These are phyloP conservation scores for Myriosclerotinia scirpicola DNA, from an alignment of 2,329 filamentous ascomycete species.

Conservation along the genomic window DNA sequence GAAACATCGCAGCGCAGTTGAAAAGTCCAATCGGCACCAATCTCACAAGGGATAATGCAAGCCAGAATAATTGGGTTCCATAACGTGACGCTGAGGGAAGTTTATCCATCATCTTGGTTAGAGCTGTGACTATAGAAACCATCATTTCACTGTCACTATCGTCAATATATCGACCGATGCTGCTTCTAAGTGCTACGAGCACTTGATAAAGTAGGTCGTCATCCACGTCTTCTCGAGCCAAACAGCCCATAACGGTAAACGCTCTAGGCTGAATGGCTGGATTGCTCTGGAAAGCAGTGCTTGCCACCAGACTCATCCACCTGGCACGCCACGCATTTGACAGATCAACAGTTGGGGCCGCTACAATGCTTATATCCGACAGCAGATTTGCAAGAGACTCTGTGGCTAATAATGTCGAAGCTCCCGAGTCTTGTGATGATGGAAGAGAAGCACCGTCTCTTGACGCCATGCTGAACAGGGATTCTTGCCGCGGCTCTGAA, in stretches of 20 bases:
- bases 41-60: constrained; percentile 64
- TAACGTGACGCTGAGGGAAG: constrained; percentile 66
- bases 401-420: constrained; percentile 46
- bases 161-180: constrained; percentile 63
- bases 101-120: constrained; percentile 72
- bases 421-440: constrained; percentile 53
- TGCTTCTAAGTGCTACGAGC: constrained; percentile 64
- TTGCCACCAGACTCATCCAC: constrained; percentile 73
- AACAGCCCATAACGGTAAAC: constrained; percentile 69
- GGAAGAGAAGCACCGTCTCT: constrained; percentile 57
- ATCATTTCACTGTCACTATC: constrained; percentile 67
- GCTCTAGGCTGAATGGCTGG: constrained; percentile 68
- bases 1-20: constrained; percentile 63
- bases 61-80: constrained; percentile 68
- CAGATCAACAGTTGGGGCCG: constrained; percentile 63
- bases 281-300: constrained; percentile 72
- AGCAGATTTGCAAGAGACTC: constrained; percentile 62
- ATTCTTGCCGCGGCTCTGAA: constrained; percentile 59
- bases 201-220: constrained; percentile 72
- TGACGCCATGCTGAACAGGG: constrained; percentile 52
- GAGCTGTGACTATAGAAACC: constrained; percentile 63
- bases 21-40: constrained; percentile 63
- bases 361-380: constrained; percentile 62
- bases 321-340: constrained; percentile 69
- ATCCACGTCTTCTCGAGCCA: constrained; percentile 70